Percentiles rank a stretch among this genome's conserved stretches.
phyloP scores from a whole-genome alignment of 129 eudicot genomes.

The Escallonia rubra region DNA sequence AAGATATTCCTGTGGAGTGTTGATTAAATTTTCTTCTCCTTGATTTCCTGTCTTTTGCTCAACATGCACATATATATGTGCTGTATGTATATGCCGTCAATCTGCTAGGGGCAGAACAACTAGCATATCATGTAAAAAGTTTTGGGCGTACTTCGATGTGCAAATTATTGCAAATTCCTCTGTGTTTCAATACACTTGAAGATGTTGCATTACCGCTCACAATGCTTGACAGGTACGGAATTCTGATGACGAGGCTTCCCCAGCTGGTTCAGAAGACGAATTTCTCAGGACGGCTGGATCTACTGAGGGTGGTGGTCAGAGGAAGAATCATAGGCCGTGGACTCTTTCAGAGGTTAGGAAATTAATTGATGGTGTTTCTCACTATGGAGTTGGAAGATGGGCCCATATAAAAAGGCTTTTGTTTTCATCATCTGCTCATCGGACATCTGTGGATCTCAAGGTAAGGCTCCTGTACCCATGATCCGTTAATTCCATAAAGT shows the following conservation, averaged over 20 bases:
- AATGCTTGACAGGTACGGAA: conserved; percentile 1
- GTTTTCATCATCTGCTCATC: conserved; percentile 68
- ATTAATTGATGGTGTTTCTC: conserved; percentile 77
- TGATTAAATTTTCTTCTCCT: background rate
- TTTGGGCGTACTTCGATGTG: background rate
- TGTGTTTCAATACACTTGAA: background rate
- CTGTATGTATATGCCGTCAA: background rate
- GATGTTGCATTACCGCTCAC: background rate
- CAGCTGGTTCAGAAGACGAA: background rate
- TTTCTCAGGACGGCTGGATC: background rate
- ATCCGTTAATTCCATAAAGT: background rate
- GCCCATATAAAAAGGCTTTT: conserved; percentile 66
- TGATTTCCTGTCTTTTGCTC: background rate
- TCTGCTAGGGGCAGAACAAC: background rate
- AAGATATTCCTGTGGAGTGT: background rate
- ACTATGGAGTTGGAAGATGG: conserved; percentile 88
- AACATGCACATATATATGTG: background rate
- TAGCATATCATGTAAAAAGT: background rate
- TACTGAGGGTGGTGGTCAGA: conserved; percentile 30
- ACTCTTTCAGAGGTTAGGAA: conserved; percentile 63
- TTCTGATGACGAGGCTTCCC: background rate
- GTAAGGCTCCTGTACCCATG: conserved; percentile 20
- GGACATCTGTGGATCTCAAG: conserved; percentile 91
- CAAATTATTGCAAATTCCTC: background rate
- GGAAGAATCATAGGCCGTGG: conserved; percentile 73